A percentile compares a stretch with the other conserved stretches of the same genome.
Evolutionary conservation across 345 rosid genomes (phyloP).

Genomic region (Syzygium grande): DNA sequence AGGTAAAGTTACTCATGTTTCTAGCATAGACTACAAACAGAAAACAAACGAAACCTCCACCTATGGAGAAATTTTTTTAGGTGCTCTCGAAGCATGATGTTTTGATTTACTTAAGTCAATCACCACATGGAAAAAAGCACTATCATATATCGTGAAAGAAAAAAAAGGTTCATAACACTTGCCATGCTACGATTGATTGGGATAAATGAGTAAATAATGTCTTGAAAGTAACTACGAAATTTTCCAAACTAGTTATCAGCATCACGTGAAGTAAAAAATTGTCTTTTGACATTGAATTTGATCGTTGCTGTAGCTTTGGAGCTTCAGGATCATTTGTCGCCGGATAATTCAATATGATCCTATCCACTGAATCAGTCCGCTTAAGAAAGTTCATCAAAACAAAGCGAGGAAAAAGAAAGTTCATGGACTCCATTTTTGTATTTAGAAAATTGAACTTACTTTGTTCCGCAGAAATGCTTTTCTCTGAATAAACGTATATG

Average conservation of each 20-base stretch:
- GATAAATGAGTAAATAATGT: background rate
- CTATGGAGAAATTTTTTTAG: background rate
- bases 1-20: background rate
- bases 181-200: background rate
- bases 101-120: background rate
- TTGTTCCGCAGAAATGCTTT: background rate
- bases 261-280: background rate
- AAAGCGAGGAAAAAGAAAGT: background rate
- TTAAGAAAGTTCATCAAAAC: background rate
- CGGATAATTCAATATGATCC: background rate
- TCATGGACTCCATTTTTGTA: background rate
- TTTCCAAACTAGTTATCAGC: background rate
- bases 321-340: background rate
- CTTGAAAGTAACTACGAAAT: background rate
- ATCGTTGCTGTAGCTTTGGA: background rate
- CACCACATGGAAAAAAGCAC: background rate
- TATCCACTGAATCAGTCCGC: background rate
- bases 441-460: background rate
- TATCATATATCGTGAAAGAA: background rate
- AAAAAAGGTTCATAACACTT: background rate
- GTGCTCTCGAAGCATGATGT: background rate
- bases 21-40: fast-evolving
- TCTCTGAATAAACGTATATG: background rate
- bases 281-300: background rate
- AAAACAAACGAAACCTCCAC: background rate